Conservation (phyloP, 169 alveolate species). For the Cryptosporidium muris region DNA sequence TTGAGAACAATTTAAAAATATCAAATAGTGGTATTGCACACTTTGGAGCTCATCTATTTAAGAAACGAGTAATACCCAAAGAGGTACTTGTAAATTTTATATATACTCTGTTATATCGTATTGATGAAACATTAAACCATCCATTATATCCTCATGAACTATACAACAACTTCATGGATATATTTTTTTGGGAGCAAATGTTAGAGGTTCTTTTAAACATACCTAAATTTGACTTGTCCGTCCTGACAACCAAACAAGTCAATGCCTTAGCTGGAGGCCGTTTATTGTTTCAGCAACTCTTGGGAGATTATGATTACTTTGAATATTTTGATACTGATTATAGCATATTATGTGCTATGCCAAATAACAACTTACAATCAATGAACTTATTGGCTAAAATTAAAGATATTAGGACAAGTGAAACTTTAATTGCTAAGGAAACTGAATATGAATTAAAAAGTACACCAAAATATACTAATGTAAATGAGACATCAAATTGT, state of each 20-base stretch:
- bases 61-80: conserved; percentile 31
- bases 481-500: too few relatives aligned
- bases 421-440: background rate
- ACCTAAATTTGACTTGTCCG: conserved; percentile 44
- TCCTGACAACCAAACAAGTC: conserved; percentile 36
- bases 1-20: conserved; percentile 29
- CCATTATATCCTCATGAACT: background rate
- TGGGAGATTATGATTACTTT: conserved; percentile 21
- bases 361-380: too few relatives aligned
- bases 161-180: conserved; percentile 16
- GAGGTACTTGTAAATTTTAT: conserved; percentile 31
- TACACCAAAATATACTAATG: background rate
- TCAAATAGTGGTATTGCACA: conserved; percentile 43
- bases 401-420: background rate
- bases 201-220: conserved; percentile 30
- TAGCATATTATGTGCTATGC: too few relatives aligned
- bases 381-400: too few relatives aligned
- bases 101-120: conserved; percentile 36
- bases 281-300: conserved; percentile 22
- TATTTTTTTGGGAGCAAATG: conserved; percentile 52
- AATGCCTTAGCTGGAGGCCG: conserved; percentile 55
- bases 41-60: conserved; percentile 24
- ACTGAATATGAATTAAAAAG: background rate
- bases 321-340: too few relatives aligned
- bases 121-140: conserved; percentile 38